A percentile compares a stretch with the other conserved stretches of the same genome.
phyloP scores from a whole-genome alignment of 495 filamentous ascomycete genomes.

The Thermothielavioides terrestris region DNA sequence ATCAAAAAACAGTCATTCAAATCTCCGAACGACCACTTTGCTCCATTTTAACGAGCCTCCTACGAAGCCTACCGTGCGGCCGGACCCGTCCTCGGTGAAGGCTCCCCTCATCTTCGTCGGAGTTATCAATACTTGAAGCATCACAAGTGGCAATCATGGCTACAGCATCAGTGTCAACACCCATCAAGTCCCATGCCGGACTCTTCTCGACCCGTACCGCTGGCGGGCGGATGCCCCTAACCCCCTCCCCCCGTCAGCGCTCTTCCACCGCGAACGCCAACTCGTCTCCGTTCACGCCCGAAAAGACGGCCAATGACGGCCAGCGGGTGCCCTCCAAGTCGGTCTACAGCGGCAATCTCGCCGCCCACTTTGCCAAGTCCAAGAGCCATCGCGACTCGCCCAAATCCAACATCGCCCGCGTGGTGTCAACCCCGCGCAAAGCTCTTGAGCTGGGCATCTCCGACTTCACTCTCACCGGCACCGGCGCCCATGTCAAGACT shows the following conservation, averaged over 20 bases:
- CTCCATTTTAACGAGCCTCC: background rate
- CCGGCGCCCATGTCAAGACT: conserved; percentile 57
- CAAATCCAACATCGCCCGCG: conserved; percentile 87
- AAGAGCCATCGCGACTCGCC: conserved; percentile 63
- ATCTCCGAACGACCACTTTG: background rate
- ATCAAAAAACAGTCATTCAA: too few species aligned
- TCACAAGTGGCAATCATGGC: conserved; percentile 59
- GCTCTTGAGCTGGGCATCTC: conserved; percentile 86
- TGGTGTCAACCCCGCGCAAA: conserved; percentile 56
- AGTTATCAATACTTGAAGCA: conserved; percentile 35
- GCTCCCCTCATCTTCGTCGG: conserved; percentile 2
- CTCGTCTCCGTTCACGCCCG: conserved; percentile 73
- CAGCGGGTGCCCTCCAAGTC: conserved; percentile 51
- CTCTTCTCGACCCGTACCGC: conserved; percentile 89
- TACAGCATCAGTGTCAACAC: conserved; percentile 78
- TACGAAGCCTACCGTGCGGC: background rate
- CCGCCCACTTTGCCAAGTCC: conserved; percentile 65
- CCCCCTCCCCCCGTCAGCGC: conserved; percentile 70
- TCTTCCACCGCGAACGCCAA: conserved; percentile 42
- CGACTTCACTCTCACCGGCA: conserved; percentile 84
- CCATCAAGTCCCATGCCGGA: conserved; percentile 85
- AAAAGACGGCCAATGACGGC: conserved; percentile 47
- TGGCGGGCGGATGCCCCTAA: conserved; percentile 88
- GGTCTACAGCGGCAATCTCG: conserved; percentile 60
- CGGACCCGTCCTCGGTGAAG: background rate